These are phyloP conservation scores for Lipomyces orientalis DNA, from an alignment of 805 yeast species.

Conservation along the genomic window DNA sequence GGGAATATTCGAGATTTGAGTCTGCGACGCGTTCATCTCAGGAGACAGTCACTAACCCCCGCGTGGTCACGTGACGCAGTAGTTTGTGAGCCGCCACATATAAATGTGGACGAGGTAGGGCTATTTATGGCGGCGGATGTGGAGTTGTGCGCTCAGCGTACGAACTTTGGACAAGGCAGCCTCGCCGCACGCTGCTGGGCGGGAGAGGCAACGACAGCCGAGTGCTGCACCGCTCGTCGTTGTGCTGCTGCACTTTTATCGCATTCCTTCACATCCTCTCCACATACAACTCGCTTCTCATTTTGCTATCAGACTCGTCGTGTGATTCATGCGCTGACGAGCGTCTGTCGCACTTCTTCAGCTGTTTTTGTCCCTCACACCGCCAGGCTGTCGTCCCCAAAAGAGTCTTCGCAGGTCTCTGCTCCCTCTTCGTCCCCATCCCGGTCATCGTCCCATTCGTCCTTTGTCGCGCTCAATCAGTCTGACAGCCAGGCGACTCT, in stretches of 20 bases:
- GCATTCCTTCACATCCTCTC: not conserved
- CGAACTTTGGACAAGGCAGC: not conserved
- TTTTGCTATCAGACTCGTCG: not conserved
- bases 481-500: conserved; percentile 10
- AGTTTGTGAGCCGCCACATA: not conserved
- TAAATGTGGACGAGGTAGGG: too few species aligned
- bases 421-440: not conserved
- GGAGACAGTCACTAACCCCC: not conserved
- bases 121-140: too few species aligned
- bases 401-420: not conserved
- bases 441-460: conserved; percentile 3
- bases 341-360: not conserved
- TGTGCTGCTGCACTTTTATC: not conserved
- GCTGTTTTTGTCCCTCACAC: not conserved
- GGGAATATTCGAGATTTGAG: not conserved
- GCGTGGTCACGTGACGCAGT: not conserved
- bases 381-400: conserved; percentile 21
- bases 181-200: not conserved
- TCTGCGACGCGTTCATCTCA: not conserved
- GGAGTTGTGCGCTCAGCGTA: too few species aligned
- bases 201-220: not conserved
- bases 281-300: not conserved
- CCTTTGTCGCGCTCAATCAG: conserved; percentile 5
- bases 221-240: not conserved
- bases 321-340: not conserved